Evolutionary conservation across 257 asterid genomes (phyloP).

Genomic region (Ophiorrhiza pumila): DNA sequence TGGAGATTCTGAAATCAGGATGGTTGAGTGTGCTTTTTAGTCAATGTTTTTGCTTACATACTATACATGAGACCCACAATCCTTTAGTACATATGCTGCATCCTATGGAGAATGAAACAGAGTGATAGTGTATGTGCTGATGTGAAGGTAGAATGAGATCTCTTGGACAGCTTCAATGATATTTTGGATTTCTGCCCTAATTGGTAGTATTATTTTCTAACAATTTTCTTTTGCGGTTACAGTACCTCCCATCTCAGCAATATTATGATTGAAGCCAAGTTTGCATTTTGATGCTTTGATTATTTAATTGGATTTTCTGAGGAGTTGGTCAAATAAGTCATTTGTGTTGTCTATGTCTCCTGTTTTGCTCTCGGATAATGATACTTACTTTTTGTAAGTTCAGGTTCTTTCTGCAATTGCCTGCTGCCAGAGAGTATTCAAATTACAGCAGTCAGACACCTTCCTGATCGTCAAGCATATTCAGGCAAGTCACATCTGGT

Average conservation of each 20-base stretch:
- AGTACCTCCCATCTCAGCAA: not conserved
- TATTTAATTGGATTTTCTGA: not conserved
- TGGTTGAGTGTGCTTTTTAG: not conserved
- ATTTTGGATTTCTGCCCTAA: not conserved
- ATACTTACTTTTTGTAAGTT: slow-evolving; percentile 13
- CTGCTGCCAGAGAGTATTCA: slow-evolving; percentile 81
- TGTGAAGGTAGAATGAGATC: not conserved
- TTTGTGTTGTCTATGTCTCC: not conserved
- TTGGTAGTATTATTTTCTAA: not conserved
- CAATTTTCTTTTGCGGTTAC: not conserved
- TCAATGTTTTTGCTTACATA: not conserved
- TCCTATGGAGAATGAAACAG: not conserved
- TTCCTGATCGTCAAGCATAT: slow-evolving; percentile 53
- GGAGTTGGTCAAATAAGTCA: not conserved
- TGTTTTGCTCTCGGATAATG: not conserved
- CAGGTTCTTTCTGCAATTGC: slow-evolving; percentile 92
- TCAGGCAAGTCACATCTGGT: slow-evolving; percentile 44
- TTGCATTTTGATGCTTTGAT: not conserved
- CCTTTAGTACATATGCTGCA: not conserved
- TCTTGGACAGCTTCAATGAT: not conserved
- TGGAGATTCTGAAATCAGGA: not conserved
- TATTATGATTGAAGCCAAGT: not conserved
- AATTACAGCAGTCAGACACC: slow-evolving; percentile 53
- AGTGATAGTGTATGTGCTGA: not conserved
- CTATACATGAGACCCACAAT: not conserved